Evolutionary conservation across 2,329 filamentous ascomycete species (phyloP).

Genomic region (Penicillium sclerotiorum): DNA sequence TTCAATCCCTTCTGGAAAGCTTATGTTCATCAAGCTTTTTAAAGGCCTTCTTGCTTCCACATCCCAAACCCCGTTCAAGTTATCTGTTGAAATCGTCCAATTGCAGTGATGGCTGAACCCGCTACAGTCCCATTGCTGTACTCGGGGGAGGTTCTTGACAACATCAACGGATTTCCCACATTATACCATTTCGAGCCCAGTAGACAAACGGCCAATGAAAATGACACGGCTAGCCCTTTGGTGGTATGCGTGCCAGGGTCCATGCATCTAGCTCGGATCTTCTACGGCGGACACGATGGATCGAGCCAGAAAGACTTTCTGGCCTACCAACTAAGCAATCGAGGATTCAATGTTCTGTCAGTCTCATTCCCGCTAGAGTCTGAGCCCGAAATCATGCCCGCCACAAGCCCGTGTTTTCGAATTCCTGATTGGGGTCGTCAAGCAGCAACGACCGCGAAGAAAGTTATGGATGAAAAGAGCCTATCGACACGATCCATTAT

Average conservation of each 20-base stretch:
- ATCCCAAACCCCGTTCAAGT: neutral
- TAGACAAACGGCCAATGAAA: neutral
- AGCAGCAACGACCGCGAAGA: constrained; percentile 15
- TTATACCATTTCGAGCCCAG: constrained; percentile 15
- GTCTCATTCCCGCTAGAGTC: constrained; percentile 26
- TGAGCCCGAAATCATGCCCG: constrained; percentile 15
- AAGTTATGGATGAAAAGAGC: constrained; percentile 11
- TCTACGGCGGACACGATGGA: constrained; percentile 26
- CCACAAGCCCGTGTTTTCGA: constrained; percentile 12
- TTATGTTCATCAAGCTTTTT: too few species aligned
- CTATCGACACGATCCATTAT: constrained; percentile 8
- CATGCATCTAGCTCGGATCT: constrained; percentile 21
- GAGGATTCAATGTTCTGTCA: constrained; percentile 19
- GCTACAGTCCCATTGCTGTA: neutral
- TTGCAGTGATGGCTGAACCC: neutral
- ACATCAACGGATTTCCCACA: constrained; percentile 13
- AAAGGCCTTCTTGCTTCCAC: neutral
- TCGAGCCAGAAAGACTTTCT: constrained; percentile 18
- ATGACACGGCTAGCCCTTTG: constrained; percentile 4
- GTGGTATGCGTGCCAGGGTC: constrained; percentile 23
- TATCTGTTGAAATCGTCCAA: neutral
- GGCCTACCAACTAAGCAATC: constrained; percentile 18
- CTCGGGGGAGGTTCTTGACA: constrained; percentile 11
- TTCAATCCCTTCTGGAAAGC: too few species aligned
- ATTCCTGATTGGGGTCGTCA: constrained; percentile 24